phyloP scores from a whole-genome alignment of 129 eudicot genomes.

The Glebionis coronaria region DNA sequence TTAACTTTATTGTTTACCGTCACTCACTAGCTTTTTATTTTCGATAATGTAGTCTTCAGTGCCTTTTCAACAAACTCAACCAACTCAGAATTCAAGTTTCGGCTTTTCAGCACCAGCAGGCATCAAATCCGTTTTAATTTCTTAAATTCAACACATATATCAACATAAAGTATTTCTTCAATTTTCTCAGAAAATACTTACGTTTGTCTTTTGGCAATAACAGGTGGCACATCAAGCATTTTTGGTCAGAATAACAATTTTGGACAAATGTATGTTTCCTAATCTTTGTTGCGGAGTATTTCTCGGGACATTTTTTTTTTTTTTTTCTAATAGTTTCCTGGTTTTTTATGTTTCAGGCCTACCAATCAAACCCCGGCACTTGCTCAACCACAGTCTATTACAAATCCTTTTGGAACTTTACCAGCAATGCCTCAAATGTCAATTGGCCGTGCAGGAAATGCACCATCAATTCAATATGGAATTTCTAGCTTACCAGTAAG shows the following conservation, averaged over 20 bases:
- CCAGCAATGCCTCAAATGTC: constrained; percentile 99
- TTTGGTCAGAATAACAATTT: constrained; percentile 57
- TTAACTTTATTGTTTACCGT: not conserved
- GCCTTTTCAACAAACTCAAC: constrained; percentile 67
- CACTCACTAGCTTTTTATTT: constrained; percentile 15
- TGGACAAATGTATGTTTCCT: constrained; percentile 66
- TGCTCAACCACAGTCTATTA: constrained; percentile 55
- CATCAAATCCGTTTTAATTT: constrained; percentile 16
- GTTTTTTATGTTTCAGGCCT: constrained; percentile 42
- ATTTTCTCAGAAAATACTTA: not conserved
- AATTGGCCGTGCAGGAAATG: constrained; percentile 72
- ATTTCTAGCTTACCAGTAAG: constrained; percentile 96
- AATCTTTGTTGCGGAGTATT: not conserved
- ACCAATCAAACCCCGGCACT: constrained; percentile 49
- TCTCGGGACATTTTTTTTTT: not conserved
- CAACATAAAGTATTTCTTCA: not conserved
- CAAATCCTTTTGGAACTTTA: constrained; percentile 90
- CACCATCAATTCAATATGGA: constrained; percentile 93
- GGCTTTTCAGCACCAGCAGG: constrained; percentile 65
- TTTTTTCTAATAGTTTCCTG: constrained; percentile 1
- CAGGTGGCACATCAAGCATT: constrained; percentile 53
- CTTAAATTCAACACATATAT: not conserved
- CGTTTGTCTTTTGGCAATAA: not conserved
- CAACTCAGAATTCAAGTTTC: constrained; percentile 60
- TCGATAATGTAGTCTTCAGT: constrained; percentile 26